Conservation (phyloP, 1,284 basidiomycete species). For the Ganoderma lucidum region DNA sequence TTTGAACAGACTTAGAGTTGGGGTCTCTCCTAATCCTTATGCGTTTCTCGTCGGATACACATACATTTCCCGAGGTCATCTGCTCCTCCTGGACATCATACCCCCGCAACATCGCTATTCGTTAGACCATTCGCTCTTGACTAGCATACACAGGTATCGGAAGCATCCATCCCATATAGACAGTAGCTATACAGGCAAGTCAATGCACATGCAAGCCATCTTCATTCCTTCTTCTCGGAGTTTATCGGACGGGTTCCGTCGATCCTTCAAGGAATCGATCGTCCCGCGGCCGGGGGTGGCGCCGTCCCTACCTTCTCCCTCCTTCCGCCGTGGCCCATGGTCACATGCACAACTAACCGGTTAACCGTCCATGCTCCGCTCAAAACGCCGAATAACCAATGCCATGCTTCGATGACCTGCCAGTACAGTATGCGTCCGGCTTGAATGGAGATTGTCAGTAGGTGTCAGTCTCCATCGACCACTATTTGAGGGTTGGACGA, state of each 20-base stretch:
- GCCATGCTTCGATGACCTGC: no score
- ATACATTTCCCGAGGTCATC: neutral
- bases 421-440: neutral
- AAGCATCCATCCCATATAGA: constrained; percentile 2
- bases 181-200: neutral
- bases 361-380: neutral
- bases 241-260: constrained; percentile 1
- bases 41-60: neutral
- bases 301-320: neutral
- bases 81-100: neutral
- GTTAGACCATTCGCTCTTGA: neutral
- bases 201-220: neutral
- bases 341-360: neutral
- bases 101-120: constrained; percentile 3
- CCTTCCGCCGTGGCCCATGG: neutral
- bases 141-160: neutral
- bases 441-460: no score
- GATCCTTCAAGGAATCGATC: neutral
- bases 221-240: neutral
- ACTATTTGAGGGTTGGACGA: neutral
- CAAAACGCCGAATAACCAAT: neutral
- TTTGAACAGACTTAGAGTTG: neutral
- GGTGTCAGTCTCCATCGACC: no score
- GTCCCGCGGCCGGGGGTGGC: neutral
- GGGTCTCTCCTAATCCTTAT: neutral